phyloP scores from a whole-genome alignment of 257 asterid genomes.

The Cordia subcordata region DNA sequence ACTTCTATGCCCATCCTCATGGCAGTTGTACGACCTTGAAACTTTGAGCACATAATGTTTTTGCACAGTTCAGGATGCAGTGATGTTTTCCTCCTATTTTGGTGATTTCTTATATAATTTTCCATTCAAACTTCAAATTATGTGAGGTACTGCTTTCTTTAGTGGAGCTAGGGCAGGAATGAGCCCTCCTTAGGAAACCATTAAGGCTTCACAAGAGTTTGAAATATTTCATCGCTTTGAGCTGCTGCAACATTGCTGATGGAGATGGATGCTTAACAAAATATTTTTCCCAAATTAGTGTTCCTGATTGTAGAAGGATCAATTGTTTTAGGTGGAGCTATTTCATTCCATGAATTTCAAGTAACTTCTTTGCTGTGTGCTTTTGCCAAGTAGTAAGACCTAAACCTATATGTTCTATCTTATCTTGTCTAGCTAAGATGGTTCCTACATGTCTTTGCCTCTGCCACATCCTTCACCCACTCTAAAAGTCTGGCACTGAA shows the following conservation, averaged over 20 bases:
- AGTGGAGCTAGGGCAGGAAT: not conserved
- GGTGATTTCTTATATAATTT: not conserved
- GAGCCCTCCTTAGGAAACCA: too few relatives aligned
- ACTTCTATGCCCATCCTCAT: not conserved
- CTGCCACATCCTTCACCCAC: too few relatives aligned
- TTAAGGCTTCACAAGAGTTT: too few relatives aligned
- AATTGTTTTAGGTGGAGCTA: not conserved
- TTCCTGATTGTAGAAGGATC: not conserved
- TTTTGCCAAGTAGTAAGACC: too few relatives aligned
- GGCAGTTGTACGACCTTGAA: not conserved
- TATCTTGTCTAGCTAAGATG: too few relatives aligned
- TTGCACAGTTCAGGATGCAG: not conserved
- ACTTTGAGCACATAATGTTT: not conserved
- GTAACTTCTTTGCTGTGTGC: too few relatives aligned
- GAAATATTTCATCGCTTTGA: not conserved
- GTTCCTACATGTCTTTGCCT: too few relatives aligned
- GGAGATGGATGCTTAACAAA: slow-evolving; percentile 3
- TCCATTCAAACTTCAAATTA: not conserved
- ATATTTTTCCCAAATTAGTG: not conserved
- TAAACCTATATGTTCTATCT: too few relatives aligned
- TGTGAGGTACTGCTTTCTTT: not conserved
- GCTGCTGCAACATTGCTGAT: not conserved
- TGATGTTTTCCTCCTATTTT: not conserved
- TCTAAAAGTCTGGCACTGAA: too few relatives aligned
- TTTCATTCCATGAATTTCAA: too few relatives aligned